phyloP scores from a whole-genome alignment of 228 moss, liverwort and hornwort species.

The Sphagnum magellanicum region DNA sequence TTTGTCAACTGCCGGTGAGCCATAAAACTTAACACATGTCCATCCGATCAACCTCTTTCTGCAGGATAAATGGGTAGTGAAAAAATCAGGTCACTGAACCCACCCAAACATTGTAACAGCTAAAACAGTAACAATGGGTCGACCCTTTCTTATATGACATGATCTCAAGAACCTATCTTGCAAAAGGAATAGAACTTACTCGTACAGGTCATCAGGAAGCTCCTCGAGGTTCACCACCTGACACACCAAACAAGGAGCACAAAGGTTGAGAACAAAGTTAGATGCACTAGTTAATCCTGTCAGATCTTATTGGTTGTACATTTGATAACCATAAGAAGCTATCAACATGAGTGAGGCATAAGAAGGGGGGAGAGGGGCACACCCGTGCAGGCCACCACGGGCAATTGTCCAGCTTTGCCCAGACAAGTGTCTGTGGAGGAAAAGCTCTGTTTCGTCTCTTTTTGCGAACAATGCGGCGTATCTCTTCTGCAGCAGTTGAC shows the following conservation, averaged over 20 bases:
- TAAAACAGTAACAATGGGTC: too few relatives aligned
- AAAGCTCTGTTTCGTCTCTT: slow-evolving; percentile 63
- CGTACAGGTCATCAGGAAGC: slow-evolving; percentile 59
- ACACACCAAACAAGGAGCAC: slow-evolving; percentile 10
- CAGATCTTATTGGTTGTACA: not conserved
- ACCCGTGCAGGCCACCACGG: slow-evolving; percentile 99
- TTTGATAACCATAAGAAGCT: not conserved
- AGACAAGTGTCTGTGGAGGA: slow-evolving; percentile 70
- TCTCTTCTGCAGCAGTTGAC: slow-evolving; percentile 75
- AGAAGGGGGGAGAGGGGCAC: slow-evolving; percentile 2
- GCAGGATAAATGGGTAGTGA: not conserved
- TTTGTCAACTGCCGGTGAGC: slow-evolving; percentile 26
- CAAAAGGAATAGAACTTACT: slow-evolving; percentile 39
- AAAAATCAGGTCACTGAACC: too few relatives aligned
- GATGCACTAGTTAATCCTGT: not conserved
- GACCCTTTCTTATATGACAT: too few relatives aligned
- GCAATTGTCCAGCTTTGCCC: slow-evolving; percentile 78
- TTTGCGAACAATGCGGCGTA: slow-evolving; percentile 72
- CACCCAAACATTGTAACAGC: too few relatives aligned
- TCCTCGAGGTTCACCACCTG: slow-evolving; percentile 79
- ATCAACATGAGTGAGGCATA: not conserved
- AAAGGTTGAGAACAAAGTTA: slow-evolving; percentile 6
- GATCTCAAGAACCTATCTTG: too few relatives aligned
- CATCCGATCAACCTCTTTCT: slow-evolving; percentile 75
- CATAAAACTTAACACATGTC: slow-evolving; percentile 83